Conservation (phyloP, 805 yeast species). For the Lachancea sp. region DNA sequence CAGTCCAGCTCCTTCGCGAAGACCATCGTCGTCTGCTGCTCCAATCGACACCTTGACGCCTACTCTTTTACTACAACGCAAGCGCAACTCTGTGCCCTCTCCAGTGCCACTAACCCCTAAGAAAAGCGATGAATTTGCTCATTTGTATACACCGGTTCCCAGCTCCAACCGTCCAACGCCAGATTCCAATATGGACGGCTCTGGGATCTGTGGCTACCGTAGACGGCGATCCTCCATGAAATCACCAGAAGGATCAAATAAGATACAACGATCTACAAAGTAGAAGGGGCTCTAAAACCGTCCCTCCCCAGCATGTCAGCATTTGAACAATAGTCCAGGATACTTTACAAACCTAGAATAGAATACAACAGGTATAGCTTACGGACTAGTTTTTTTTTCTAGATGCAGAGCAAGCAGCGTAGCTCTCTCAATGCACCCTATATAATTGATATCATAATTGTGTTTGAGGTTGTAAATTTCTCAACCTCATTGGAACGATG, state of each 20-base stretch:
- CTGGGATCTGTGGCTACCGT: slow-evolving; percentile 8
- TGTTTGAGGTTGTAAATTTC: not conserved
- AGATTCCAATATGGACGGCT: not conserved
- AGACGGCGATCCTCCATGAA: slow-evolving; percentile 11
- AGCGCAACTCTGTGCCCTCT: slow-evolving; percentile 11
- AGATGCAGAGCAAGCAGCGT: too few species aligned
- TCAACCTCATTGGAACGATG: too few species aligned
- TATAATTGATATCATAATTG: too few species aligned
- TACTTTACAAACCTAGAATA: not conserved
- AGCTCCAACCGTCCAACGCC: not conserved
- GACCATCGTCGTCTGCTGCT: slow-evolving; percentile 8
- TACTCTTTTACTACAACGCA: slow-evolving; percentile 10
- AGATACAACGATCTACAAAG: slow-evolving; percentile 5
- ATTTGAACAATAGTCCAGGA: not conserved
- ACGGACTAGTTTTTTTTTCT: too few species aligned
- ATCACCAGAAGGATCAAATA: slow-evolving; percentile 8
- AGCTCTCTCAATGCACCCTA: too few species aligned
- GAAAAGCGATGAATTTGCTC: slow-evolving; percentile 6
- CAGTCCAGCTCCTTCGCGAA: slow-evolving; percentile 6
- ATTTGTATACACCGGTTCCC: slow-evolving; percentile 3
- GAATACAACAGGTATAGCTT: not conserved
- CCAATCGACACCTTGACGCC: slow-evolving; percentile 13
- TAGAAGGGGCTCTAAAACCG: not conserved
- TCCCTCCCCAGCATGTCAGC: slow-evolving; percentile 1
- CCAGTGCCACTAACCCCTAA: slow-evolving; percentile 2